Base-by-base conservation (phyloP, 2,329 filamentous ascomycete species). In the Diaporthe sp. region DNA sequence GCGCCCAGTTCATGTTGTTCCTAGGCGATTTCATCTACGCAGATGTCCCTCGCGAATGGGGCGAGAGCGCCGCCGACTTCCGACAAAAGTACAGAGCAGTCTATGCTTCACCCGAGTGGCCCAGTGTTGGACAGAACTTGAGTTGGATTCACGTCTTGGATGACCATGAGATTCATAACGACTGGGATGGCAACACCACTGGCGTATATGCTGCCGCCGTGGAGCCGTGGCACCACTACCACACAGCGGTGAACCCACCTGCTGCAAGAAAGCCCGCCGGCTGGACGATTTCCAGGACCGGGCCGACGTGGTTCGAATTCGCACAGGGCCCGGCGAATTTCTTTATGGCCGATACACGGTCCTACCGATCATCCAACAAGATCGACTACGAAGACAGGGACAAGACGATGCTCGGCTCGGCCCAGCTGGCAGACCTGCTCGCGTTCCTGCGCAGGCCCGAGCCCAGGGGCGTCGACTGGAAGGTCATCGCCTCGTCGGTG, bases 71-170 rank as follows among this genome's bases (percentile, higher is more conserved):
- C 1, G 92, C 94, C 71, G 92, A 95, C 47, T 99, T 98, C 82
- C 91, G 96, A 66, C 91, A 94, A 80, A 95, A 98, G 81, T 99
- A 99, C 81, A 92, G 96, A 27, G 95, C 97, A 79, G 92, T 98
- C n/a, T 99, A 99, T 80, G 93, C 94, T 0, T 98, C 96, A 3
- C 96, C 96, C 0, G 96, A 98, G 77, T 99, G 97, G 97, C 87
- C 90, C 1, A 86, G 91, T 0, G 92, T 94, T 15, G 91, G 91
- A 0, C 88, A 93, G 78, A 92, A 95, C 72, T 86, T 98, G n/a
- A 97, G 96, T 79, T 99, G 97, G 97, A 94, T 98, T 58, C 97
- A 99, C 80, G 96, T 97, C 2, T 90, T 98, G 9, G 97, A 99
- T 80, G 97, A 99, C 81, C 97, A 99, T 80, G 97, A 99, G 81